Percentiles rank a stretch among this genome's conserved stretches.
Conservation (phyloP, 2,329 filamentous ascomycete genomes). For the Epichloe uncinata region DNA sequence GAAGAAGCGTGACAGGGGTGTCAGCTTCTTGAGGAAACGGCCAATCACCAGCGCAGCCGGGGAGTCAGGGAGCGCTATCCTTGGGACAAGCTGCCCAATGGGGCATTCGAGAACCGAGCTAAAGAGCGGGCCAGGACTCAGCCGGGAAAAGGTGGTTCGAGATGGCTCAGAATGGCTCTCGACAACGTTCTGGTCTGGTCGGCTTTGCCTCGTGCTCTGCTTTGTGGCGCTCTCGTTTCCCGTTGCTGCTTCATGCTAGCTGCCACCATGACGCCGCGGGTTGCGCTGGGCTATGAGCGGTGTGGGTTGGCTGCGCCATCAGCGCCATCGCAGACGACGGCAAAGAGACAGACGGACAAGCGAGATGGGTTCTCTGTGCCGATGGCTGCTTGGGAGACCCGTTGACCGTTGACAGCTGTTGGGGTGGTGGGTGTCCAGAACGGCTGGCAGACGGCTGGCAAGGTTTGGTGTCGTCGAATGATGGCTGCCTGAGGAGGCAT, state of each 20-base stretch:
- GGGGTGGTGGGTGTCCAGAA: too few species aligned
- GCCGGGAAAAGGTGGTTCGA: conserved; percentile 16
- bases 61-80: conserved; percentile 21
- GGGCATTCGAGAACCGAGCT: conserved; percentile 32
- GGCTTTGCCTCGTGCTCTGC: neutral
- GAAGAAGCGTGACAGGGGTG: conserved; percentile 36
- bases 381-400: neutral
- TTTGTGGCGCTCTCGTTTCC: conserved; percentile 1
- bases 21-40: conserved; percentile 35
- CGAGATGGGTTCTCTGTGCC: too few species aligned
- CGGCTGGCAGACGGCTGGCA: neutral
- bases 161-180: neutral
- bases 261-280: conserved; percentile 1
- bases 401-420: neutral
- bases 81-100: conserved; percentile 36
- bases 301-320: conserved; percentile 14
- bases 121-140: conserved; percentile 28
- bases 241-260: conserved; percentile 1
- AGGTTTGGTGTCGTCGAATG: neutral
- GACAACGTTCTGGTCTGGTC: neutral
- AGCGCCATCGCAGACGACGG: too few species aligned
- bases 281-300: conserved; percentile 14
- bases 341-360: too few species aligned
- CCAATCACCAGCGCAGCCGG: conserved; percentile 31
- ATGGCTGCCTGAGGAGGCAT: neutral